Base-by-base conservation (phyloP, 1,284 basidiomycete species). In the Farysia itapuensis region DNA sequence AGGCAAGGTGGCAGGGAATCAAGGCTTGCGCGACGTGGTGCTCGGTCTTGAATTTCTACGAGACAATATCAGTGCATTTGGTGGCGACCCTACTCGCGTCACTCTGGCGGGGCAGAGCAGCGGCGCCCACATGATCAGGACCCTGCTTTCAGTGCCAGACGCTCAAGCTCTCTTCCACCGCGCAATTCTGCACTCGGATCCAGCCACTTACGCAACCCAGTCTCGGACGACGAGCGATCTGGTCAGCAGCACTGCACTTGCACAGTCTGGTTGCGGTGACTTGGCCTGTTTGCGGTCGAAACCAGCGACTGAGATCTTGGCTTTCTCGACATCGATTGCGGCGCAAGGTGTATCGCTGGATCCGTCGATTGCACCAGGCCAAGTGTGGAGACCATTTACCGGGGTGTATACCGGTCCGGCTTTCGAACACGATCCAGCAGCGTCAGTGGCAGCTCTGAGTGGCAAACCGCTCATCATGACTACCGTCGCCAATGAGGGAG, bases 61-160 rank as follows among this genome's bases (percentile, higher is more conserved):
- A 43, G 78, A 78, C 21, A 81, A 78, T 25, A 74, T 79, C 21
- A 37, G 43, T 2, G 80, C 82, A 21, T 87, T 92, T 60, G 88
- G 88, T 7, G 90, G 88, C 7, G 76, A 81, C 48, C 38, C 60
- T 2, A 35, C 80, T 4, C 83, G 82, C 59, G 82, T 95, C 63
- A 91, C 89, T 0, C 64, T 95, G 16, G 89, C 88, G 18, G 92
- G 92, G 5, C 90, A 95, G 77, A 90, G 88, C 69, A 84, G 84
- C 23, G 92, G 92, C 29, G 91, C 87, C 0, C 83, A 81, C 47
- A 82, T 93, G 80, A 83, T 94, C 61, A 82, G 90, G 46, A 77
- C 80, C 44, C 67, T 77, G 46, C 77, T 77, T 18, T 53, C 67
- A 7, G 51, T 63, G 4, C 67, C 73, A 7, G 39, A 56, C 2